These are phyloP conservation scores for Adansonia gregorii DNA, from an alignment of 441 rosid genomes.

Conservation along the genomic window DNA sequence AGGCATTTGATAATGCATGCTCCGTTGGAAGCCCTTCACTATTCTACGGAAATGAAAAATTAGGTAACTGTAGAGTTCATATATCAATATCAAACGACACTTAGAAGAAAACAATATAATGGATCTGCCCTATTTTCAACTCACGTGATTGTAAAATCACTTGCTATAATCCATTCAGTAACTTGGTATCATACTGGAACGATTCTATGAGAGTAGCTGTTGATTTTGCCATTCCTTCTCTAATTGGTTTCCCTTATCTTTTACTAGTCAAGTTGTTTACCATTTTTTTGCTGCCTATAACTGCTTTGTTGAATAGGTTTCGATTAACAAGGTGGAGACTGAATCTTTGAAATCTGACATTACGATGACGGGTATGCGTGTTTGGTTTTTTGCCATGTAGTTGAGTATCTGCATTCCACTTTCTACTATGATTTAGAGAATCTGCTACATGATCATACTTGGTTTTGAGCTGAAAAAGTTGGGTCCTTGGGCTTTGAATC, in stretches of 20 bases:
- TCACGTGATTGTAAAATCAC: conserved; percentile 28
- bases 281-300: neutral
- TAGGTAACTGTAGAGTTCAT: conserved; percentile 35
- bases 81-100: conserved; percentile 23
- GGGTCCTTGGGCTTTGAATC: neutral
- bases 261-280: neutral
- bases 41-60: conserved; percentile 30
- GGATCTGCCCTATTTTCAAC: neutral
- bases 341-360: neutral
- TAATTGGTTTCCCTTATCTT: neutral
- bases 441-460: neutral
- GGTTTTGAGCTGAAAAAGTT: neutral
- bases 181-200: conserved; percentile 1
- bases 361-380: too few relatives aligned
- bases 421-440: neutral
- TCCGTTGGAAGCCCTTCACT: conserved; percentile 19
- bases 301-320: neutral
- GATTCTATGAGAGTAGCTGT: neutral
- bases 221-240: neutral
- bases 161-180: conserved; percentile 25
- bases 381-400: neutral
- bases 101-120: conserved; percentile 22
- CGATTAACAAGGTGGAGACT: neutral
- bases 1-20: conserved; percentile 16
- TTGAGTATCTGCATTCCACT: neutral